These are phyloP conservation scores for Colletotrichum sp. DNA, from an alignment of 2,329 filamentous ascomycete species.

Conservation along the genomic window DNA sequence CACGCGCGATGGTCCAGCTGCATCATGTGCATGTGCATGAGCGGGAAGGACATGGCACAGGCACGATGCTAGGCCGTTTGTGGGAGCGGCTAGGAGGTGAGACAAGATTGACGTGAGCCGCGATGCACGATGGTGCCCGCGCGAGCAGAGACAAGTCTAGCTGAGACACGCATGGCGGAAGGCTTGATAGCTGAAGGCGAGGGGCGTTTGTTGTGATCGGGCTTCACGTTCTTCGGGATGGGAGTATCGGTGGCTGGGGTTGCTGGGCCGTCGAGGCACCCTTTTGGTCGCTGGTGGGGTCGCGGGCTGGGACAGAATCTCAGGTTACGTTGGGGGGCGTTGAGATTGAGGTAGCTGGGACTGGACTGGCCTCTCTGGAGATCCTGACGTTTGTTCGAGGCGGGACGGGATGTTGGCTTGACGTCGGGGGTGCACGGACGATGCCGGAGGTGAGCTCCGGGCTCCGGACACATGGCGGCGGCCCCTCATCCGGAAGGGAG, in stretches of 20 bases:
- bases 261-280: not conserved
- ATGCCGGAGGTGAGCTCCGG: not conserved
- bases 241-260: not conserved
- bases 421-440: not conserved
- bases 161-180: not conserved
- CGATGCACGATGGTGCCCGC: not conserved
- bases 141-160: not conserved
- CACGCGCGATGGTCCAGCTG: not conserved
- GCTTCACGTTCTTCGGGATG: not conserved
- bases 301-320: not conserved
- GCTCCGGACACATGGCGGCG: not conserved
- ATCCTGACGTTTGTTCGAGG: not conserved
- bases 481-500: not conserved
- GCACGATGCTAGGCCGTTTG: not conserved
- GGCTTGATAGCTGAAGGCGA: not conserved
- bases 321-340: not conserved
- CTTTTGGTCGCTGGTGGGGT: not conserved
- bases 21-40: not conserved
- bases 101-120: conserved; percentile 1
- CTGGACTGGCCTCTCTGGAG: not conserved
- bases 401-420: not conserved
- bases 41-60: not conserved
- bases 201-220: not conserved
- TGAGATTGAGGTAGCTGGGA: not conserved
- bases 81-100: not conserved